phyloP scores from a whole-genome alignment of 495 filamentous ascomycete species.

The Stereocaulon alpinum region DNA sequence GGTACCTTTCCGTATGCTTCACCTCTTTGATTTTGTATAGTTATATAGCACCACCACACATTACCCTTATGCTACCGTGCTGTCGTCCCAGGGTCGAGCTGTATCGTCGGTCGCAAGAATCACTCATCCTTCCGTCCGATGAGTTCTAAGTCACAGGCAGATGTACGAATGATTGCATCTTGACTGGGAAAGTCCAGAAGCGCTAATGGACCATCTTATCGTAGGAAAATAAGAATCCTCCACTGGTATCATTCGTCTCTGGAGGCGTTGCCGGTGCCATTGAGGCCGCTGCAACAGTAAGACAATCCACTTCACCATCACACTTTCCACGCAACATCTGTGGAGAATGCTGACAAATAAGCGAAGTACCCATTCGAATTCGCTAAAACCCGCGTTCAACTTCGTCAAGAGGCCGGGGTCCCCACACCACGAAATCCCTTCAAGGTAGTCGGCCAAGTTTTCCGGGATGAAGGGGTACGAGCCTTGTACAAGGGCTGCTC shows the following conservation, averaged over 20 bases:
- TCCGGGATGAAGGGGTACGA: conserved; percentile 42
- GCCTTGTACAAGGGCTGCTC: conserved; percentile 57
- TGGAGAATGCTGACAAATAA: background rate
- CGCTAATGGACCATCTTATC: background rate
- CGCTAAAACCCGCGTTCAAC: conserved; percentile 54
- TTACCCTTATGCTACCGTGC: no score
- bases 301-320: conserved; percentile 4
- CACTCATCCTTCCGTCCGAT: background rate
- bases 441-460: conserved; percentile 38
- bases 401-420: conserved; percentile 36
- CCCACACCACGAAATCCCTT: conserved; percentile 41
- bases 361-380: conserved; percentile 53
- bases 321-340: conserved; percentile 18
- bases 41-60: no score
- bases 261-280: conserved; percentile 47
- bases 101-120: background rate
- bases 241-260: conserved; percentile 39
- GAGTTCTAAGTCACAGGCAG: background rate
- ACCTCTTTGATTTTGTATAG: background rate
- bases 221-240: conserved; percentile 24
- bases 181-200: background rate
- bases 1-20: accelerated
- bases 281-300: conserved; percentile 42
- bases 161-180: background rate
- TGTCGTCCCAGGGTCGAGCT: background rate